A percentile compares a stretch with the other conserved stretches of the same genome.
phyloP scores from a whole-genome alignment of 495 filamentous ascomycete species.

The Rhypophila decipiens region DNA sequence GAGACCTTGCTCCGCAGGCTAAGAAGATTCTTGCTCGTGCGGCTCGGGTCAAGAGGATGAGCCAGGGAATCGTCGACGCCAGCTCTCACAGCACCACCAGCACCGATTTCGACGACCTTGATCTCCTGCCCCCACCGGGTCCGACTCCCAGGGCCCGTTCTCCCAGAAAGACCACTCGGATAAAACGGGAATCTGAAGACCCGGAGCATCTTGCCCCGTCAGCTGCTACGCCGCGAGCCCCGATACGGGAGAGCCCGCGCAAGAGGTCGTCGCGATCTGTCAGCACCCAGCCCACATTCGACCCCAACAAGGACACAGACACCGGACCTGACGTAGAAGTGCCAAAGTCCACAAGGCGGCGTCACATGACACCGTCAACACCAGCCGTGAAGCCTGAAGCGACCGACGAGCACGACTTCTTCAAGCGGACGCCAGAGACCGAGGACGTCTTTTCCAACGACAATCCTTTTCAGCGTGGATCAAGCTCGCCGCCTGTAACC shows the following conservation, averaged over 20 bases:
- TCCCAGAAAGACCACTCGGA: slow-evolving; percentile 39
- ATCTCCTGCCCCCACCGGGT: slow-evolving; percentile 37
- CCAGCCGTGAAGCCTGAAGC: slow-evolving; percentile 41
- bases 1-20: slow-evolving; percentile 70
- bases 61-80: slow-evolving; percentile 78
- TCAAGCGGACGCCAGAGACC: slow-evolving; percentile 37
- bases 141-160: slow-evolving; percentile 35
- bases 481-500: slow-evolving; percentile 31
- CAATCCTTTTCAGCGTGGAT: slow-evolving; percentile 91
- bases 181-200: slow-evolving; percentile 42
- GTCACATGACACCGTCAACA: slow-evolving; percentile 22
- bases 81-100: slow-evolving; percentile 41
- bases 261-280: slow-evolving; percentile 46
- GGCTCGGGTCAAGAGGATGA: slow-evolving; percentile 69
- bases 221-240: slow-evolving; percentile 20
- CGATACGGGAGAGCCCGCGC: slow-evolving; percentile 39
- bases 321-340: slow-evolving; percentile 39
- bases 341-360: slow-evolving; percentile 16
- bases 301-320: slow-evolving; percentile 48
- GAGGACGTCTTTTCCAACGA: slow-evolving; percentile 72
- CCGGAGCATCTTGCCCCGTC: slow-evolving; percentile 32
- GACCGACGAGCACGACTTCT: slow-evolving; percentile 32
- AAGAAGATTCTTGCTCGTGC: slow-evolving; percentile 66
- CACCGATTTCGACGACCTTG: slow-evolving; percentile 39
- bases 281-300: slow-evolving; percentile 36